Base-by-base conservation (phyloP, 2,329 filamentous ascomycete species). In the Dothidotthia symphoricarpi region DNA sequence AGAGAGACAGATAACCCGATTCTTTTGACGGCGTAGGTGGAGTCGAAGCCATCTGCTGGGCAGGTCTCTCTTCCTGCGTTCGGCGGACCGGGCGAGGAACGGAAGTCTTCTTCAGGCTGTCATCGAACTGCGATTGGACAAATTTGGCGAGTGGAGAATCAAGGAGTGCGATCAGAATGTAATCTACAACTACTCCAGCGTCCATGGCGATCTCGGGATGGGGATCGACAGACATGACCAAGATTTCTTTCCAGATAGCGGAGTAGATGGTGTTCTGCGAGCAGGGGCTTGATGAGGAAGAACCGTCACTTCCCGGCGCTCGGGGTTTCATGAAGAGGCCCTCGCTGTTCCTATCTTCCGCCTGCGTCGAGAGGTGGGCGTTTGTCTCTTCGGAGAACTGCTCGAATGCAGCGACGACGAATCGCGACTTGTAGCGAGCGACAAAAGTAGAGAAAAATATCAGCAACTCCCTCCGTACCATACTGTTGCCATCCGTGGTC, bases 401-500 rank as follows among this genome's bases (percentile, higher is more conserved):
- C 63, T 98, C 93, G 64, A 85, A 97, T 4, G 91, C 90, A 1
- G 87, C 85, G 19, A 97, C 90, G 28, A 95, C 67, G 57, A 98
- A 95, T 53, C 94, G 95, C 63, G 82, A 88, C 69, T 95, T 85
- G 62, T 96, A 96, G 27, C 91, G 85, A 44, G 86, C 80, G 31
- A 95, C 83, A 59, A 96, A 96, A 17, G 86, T 85, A 0, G 93
- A 97, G 52, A 96, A 82, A 73, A 97, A 97, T 10, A 96, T 86
- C 3, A 96, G 73, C 25, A 97, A 76, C 67, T 98, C 93, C 62
- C 90, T 94, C 31, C 93, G 83, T 17, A 98, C 93, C 73, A 97
- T 83, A 16, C 89, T 88, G 57, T 89, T 96, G 24, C 91, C 93
- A 66, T 98, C 93, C 39, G 88, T 88, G 15, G 88, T 85, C 85